Evolutionary conservation across 2,329 filamentous ascomycete species (phyloP), one percentile per base, ranked within the genome.

Genomic region (Cytospora schulzeri): DNA sequence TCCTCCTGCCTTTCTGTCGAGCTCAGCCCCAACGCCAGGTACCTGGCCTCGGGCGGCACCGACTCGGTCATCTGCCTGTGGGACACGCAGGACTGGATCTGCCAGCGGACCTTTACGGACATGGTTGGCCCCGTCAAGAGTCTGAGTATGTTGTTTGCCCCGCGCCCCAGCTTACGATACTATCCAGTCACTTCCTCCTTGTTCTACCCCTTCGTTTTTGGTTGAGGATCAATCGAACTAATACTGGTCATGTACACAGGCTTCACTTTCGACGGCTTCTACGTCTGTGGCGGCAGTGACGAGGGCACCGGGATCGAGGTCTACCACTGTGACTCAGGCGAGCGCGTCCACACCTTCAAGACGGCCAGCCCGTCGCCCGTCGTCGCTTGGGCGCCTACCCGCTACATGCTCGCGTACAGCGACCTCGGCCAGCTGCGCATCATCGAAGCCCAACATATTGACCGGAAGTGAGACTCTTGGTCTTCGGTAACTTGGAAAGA

Each of bases 181-280:
- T 8, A 9, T 9, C 52, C 15, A 4, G 11, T 4, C 72, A 5
- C n/a, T 38, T 17, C 33, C 33, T 41, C 51, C 51, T 24, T 28
- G 35, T 22, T 17, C 35, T n/a, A n/a, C n/a, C n/a, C n/a, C n/a
- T n/a, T n/a, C n/a, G n/a, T n/a, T n/a, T n/a, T n/a, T n/a, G n/a
- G n/a, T n/a, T n/a, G 33, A 11, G 12, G 33, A 2, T 31, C 8
- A 17, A 33, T 33, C 69, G 65, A n/a, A n/a, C 69, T 75, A 65
- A 76, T 67, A 48, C 65, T 58, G 60, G 50, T 54, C 8, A 38
- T 15, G 8, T 7, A 17, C 26, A 3, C 61, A 86, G 88, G 89
- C 72, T 94, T 93, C 73, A 90, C 86, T 19, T 93, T 91, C 75
- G 91, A 93, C 70, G 91, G 91, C 1, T 88, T 85, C 71, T 94